Evolutionary conservation across 2,329 filamentous ascomycete species (phyloP).

Genomic region (Leptographium lundbergii): DNA sequence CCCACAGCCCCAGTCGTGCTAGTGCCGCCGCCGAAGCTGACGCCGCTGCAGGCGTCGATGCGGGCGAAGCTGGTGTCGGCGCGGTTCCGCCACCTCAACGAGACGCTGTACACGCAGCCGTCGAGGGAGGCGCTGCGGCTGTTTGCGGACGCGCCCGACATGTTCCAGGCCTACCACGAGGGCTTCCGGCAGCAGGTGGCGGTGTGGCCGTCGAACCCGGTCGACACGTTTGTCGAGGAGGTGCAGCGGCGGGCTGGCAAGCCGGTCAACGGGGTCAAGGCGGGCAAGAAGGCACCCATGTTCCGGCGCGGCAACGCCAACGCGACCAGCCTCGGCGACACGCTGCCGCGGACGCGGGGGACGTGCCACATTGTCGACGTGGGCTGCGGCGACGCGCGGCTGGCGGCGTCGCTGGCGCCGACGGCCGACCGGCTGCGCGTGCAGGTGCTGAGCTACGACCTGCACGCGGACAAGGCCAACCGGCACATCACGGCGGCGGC

Average conservation of each 20-base stretch:
- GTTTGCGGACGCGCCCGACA: conserved; percentile 75
- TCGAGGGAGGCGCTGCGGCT: conserved; percentile 72
- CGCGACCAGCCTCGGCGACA: conserved; percentile 16
- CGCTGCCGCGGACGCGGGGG: conserved; percentile 60
- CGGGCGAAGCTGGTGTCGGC: conserved; percentile 87
- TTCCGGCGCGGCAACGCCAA: background rate
- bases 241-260: conserved; percentile 51
- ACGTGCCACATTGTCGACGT: conserved; percentile 76
- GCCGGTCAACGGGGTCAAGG: background rate
- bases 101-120: conserved; percentile 87
- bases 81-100: conserved; percentile 93
- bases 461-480: conserved; percentile 44
- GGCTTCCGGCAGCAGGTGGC: conserved; percentile 93
- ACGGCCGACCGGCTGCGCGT: conserved; percentile 56
- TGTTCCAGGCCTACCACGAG: conserved; percentile 93
- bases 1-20: conserved; percentile 15
- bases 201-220: conserved; percentile 93
- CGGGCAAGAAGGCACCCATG: background rate
- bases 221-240: conserved; percentile 69
- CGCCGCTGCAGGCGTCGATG: conserved; percentile 88
- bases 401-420: conserved; percentile 55
- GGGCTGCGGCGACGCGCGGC: conserved; percentile 81
- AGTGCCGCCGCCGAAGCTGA: conserved; percentile 46
- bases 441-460: conserved; percentile 72
- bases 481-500: conserved; percentile 69